Evolutionary conservation across 179 eudicot genomes (phyloP).

Genomic region (Carnegiea gigantea): DNA sequence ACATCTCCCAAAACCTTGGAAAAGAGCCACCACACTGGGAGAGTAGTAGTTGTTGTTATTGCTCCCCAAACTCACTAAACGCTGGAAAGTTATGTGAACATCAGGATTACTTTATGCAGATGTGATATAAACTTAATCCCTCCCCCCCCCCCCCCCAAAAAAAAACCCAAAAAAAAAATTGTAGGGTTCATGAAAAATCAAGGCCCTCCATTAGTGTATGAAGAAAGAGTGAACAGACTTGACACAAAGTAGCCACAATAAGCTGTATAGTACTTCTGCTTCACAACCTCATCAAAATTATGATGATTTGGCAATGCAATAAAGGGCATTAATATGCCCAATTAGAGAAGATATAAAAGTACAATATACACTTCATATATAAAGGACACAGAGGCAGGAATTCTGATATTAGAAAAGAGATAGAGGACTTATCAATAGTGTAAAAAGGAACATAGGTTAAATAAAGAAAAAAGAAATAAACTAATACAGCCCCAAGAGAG

Average conservation of each 20-base stretch:
- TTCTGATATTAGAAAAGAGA: not conserved
- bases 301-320: not conserved
- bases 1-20: too few relatives aligned
- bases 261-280: not conserved
- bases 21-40: too few relatives aligned
- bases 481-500: not conserved
- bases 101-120: too few relatives aligned
- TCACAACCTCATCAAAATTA: not conserved
- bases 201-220: not conserved
- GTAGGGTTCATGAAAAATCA: too few relatives aligned
- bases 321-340: not conserved
- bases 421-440: not conserved
- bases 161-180: too few relatives aligned
- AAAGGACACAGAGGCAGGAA: not conserved
- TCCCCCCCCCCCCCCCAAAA: too few relatives aligned
- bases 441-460: not conserved
- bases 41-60: too few relatives aligned
- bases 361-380: not conserved
- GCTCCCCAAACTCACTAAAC: too few relatives aligned
- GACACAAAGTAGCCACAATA: not conserved
- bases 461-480: not conserved
- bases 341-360: not conserved
- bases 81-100: too few relatives aligned
- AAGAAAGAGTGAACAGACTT: not conserved
- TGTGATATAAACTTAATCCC: too few relatives aligned